These are phyloP conservation scores for Neurospora sp. DNA, from an alignment of 495 filamentous ascomycete species.

Conservation along the genomic window DNA sequence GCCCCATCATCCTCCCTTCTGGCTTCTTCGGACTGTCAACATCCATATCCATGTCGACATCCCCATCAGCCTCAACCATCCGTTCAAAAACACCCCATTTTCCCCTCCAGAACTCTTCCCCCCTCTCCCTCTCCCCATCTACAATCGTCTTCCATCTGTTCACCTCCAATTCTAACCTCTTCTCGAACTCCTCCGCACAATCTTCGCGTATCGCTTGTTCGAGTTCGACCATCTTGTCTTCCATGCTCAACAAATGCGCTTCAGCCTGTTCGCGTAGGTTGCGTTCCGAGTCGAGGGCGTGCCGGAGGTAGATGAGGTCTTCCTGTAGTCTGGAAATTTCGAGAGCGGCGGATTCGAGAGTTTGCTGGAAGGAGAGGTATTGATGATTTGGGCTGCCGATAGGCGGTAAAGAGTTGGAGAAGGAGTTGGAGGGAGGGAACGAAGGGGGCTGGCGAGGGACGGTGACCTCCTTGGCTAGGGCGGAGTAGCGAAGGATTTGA, in stretches of 20 bases:
- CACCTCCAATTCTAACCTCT: constrained; percentile 59
- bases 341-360: constrained; percentile 63
- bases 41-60: constrained; percentile 39
- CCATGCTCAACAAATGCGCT: constrained; percentile 46
- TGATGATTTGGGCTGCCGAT: constrained; percentile 21
- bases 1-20: background rate
- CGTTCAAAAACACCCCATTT: constrained; percentile 82
- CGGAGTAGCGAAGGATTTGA: constrained; percentile 92
- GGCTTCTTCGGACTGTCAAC: background rate
- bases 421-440: constrained; percentile 22
- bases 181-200: constrained; percentile 77
- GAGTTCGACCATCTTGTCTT: constrained; percentile 58
- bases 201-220: constrained; percentile 89
- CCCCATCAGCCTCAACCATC: constrained; percentile 17
- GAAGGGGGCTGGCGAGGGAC: constrained; percentile 52
- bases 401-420: constrained; percentile 22
- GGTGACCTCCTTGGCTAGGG: constrained; percentile 84
- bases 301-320: constrained; percentile 61
- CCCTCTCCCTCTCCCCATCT: constrained; percentile 59
- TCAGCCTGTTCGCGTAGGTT: constrained; percentile 48
- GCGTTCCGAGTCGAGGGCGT: constrained; percentile 48
- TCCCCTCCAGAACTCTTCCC: constrained; percentile 77
- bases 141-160: constrained; percentile 64
- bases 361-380: constrained; percentile 23
- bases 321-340: constrained; percentile 66